These are phyloP conservation scores for Dendrocalamus latiflorus DNA, from an alignment of 202 grass and related monocot species.

Conservation along the genomic window DNA sequence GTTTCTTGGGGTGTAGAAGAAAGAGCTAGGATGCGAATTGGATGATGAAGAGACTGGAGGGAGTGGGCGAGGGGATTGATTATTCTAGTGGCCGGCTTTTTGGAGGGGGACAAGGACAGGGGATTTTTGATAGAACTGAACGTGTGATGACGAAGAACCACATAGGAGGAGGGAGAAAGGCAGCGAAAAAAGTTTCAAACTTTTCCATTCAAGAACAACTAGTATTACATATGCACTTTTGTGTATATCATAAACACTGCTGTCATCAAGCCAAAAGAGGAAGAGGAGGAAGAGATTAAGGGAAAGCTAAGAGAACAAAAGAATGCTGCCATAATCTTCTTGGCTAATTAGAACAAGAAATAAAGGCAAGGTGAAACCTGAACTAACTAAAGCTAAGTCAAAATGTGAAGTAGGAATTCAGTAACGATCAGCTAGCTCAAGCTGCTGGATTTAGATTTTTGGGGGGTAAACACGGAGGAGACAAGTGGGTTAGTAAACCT, in stretches of 20 bases:
- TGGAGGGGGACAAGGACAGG: constrained; percentile 28
- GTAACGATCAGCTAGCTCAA: background rate
- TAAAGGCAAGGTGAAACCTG: background rate
- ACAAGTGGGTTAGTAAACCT: background rate
- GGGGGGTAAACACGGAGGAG: background rate
- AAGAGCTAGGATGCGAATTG: background rate
- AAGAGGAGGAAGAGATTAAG: background rate
- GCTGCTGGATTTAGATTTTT: background rate
- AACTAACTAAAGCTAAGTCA: background rate
- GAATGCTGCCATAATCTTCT: background rate
- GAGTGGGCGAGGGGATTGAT: background rate
- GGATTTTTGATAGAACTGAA: constrained; percentile 33
- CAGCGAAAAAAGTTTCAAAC: constrained; percentile 5
- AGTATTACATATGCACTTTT: background rate
- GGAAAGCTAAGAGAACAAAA: background rate
- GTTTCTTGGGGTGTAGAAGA: background rate
- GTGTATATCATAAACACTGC: background rate
- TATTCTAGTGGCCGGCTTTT: constrained; percentile 43
- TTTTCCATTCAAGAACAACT: background rate
- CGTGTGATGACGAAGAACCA: constrained; percentile 47
- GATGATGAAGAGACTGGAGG: constrained; percentile 11
- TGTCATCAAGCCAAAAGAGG: background rate
- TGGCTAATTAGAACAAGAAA: background rate
- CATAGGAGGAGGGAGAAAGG: constrained; percentile 27
- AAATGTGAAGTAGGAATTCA: background rate